phyloP scores from a whole-genome alignment of 768 basidiomycete species.

The Lanmaoa rubissima region DNA sequence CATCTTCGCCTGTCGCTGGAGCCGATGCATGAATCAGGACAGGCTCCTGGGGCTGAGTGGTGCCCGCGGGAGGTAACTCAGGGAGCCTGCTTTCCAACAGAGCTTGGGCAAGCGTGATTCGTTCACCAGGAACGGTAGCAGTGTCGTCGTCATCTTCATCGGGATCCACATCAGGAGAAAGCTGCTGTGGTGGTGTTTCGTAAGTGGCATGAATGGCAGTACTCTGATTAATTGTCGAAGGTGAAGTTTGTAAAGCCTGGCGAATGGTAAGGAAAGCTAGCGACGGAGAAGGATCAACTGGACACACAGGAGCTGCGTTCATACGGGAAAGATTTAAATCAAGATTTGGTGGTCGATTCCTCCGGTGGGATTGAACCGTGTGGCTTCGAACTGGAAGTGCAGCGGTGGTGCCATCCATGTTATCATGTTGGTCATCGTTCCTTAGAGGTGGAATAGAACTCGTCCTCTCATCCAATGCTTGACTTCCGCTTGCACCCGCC shows the following conservation, averaged over 20 bases:
- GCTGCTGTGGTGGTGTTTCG: constrained; percentile 34
- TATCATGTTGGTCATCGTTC: constrained; percentile 21
- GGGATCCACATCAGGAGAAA: constrained; percentile 39
- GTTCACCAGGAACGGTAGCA: constrained; percentile 44
- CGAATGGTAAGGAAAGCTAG: constrained; percentile 63
- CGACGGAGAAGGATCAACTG: constrained; percentile 55
- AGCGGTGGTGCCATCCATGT: constrained; percentile 14
- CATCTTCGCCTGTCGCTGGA: constrained; percentile 42
- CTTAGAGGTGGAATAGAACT: constrained; percentile 45
- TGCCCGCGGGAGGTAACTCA: constrained; percentile 67
- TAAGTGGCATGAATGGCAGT: constrained; percentile 19
- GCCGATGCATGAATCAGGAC: constrained; percentile 56
- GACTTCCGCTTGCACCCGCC: constrained; percentile 78
- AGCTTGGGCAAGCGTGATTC: constrained; percentile 70
- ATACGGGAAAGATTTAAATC: constrained; percentile 51
- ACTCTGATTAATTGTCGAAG: constrained; percentile 29
- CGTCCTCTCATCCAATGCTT: constrained; percentile 80
- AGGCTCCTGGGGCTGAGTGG: constrained; percentile 62
- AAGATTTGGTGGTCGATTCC: constrained; percentile 66
- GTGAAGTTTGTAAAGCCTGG: constrained; percentile 56
- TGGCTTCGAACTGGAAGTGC: constrained; percentile 32
- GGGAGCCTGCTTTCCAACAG: constrained; percentile 79
- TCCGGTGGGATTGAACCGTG: constrained; percentile 35
- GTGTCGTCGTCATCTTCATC: constrained; percentile 60
- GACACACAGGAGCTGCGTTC: constrained; percentile 32